phyloP scores from a whole-genome alignment of 106 monocot species.

The Apostasia shenzhenica region DNA sequence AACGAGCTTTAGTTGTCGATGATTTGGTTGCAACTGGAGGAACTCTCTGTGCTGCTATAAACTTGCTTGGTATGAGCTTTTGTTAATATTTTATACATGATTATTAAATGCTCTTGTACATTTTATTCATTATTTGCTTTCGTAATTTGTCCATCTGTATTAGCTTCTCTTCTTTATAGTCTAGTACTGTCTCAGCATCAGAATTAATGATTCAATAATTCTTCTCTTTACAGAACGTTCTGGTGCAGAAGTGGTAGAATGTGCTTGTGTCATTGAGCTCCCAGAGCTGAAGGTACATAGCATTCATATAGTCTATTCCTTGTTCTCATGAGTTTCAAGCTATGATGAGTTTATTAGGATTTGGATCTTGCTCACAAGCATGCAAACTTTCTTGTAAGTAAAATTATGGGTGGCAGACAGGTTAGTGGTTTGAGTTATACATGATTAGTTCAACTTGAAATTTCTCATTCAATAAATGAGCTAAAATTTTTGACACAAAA shows the following conservation, averaged over 20 bases:
- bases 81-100: not conserved
- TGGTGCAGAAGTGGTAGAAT: conserved; percentile 48
- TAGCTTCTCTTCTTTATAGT: not conserved
- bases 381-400: not conserved
- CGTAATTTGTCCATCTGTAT: not conserved
- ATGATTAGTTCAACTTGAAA: not conserved
- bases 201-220: too few relatives aligned
- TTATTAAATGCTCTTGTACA: not conserved
- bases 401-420: not conserved
- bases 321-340: not conserved
- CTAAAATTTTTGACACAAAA: too few relatives aligned
- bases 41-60: conserved; percentile 15
- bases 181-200: not conserved
- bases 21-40: conserved; percentile 19
- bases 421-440: not conserved
- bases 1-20: conserved; percentile 24
- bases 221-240: conserved; percentile 27
- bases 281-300: conserved; percentile 41
- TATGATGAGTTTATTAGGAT: too few relatives aligned
- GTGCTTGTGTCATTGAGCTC: conserved; percentile 49
- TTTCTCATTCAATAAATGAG: not conserved
- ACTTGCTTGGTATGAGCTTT: conserved; percentile 20
- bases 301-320: not conserved
- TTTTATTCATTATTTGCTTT: not conserved
- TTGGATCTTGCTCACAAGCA: not conserved